phyloP scores from a whole-genome alignment of 768 basidiomycete genomes.

The Porphyrellus cyaneotinctus region DNA sequence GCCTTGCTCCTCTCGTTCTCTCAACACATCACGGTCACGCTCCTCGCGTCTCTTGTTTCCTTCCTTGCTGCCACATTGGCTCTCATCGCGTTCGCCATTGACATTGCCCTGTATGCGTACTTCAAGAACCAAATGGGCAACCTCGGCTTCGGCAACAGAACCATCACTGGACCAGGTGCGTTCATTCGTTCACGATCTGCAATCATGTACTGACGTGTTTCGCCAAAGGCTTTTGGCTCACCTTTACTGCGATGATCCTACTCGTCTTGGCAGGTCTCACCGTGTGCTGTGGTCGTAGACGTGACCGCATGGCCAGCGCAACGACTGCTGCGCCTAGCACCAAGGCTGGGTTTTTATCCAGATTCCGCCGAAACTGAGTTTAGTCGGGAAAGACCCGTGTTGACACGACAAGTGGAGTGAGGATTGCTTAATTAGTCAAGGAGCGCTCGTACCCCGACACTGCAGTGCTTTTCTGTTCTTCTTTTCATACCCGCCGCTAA shows the following conservation, averaged over 20 bases:
- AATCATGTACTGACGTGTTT: not conserved
- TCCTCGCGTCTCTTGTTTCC: conserved; percentile 45
- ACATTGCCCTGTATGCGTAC: conserved; percentile 67
- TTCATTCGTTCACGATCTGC: not conserved
- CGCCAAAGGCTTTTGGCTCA: conserved; percentile 71
- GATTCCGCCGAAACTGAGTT: conserved; percentile 37
- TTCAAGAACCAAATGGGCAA: conserved; percentile 55
- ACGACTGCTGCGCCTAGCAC: conserved; percentile 15
- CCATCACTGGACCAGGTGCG: conserved; percentile 62
- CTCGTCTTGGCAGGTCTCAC: conserved; percentile 62
- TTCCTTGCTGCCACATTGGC: conserved; percentile 69
- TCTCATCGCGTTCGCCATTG: conserved; percentile 70
- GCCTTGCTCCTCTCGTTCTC: conserved; percentile 63
- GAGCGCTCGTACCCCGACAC: not conserved
- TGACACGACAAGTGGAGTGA: not conserved
- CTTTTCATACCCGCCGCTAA: not conserved
- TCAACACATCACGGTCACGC: conserved; percentile 43
- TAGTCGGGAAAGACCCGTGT: not conserved
- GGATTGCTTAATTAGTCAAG: not conserved
- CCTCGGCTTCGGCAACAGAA: conserved; percentile 40
- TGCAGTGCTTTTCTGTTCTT: not conserved
- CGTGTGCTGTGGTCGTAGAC: conserved; percentile 65
- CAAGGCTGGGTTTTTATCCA: conserved; percentile 31
- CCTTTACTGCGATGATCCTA: conserved; percentile 61
- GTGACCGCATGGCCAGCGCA: conserved; percentile 45